Percentiles rank a stretch among this genome's conserved stretches.
phyloP scores from a whole-genome alignment of 2,329 filamentous ascomycete genomes.

The Ceratocystis lukuohia region DNA sequence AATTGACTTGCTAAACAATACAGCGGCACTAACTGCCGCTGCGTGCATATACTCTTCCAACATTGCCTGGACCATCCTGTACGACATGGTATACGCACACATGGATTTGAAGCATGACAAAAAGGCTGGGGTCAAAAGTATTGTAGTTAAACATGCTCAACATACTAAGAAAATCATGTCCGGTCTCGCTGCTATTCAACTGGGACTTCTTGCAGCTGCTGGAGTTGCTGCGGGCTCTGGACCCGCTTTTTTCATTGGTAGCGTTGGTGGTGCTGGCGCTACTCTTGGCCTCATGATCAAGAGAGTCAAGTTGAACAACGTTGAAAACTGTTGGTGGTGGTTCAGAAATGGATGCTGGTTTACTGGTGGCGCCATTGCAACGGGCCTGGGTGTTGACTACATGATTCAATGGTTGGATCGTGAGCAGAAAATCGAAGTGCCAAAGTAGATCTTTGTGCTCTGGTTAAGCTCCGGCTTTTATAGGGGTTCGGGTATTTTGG shows the following conservation, averaged over 20 bases:
- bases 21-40: conserved; percentile 50
- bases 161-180: conserved; percentile 65
- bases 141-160: conserved; percentile 64
- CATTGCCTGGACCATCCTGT: conserved; percentile 73
- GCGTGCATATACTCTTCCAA: conserved; percentile 63
- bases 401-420: conserved; percentile 29
- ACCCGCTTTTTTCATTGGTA: conserved; percentile 53
- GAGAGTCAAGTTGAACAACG: conserved; percentile 50
- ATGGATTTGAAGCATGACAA: conserved; percentile 81
- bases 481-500: background rate
- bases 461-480: background rate
- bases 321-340: conserved; percentile 64
- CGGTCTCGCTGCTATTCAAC: conserved; percentile 54
- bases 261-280: conserved; percentile 50
- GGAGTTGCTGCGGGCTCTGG: conserved; percentile 55
- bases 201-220: conserved; percentile 55
- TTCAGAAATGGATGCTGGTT: conserved; percentile 59
- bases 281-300: conserved; percentile 54
- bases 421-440: background rate
- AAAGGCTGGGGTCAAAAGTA: conserved; percentile 79
- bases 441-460: conserved; percentile 6
- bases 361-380: conserved; percentile 48
- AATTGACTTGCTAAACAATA: conserved; percentile 55
- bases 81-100: conserved; percentile 89
- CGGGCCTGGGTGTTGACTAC: conserved; percentile 48